A percentile compares a stretch with the other conserved stretches of the same genome.
Conservation (phyloP, 495 filamentous ascomycete genomes). For the Hypoxylon lienhwacheense region DNA sequence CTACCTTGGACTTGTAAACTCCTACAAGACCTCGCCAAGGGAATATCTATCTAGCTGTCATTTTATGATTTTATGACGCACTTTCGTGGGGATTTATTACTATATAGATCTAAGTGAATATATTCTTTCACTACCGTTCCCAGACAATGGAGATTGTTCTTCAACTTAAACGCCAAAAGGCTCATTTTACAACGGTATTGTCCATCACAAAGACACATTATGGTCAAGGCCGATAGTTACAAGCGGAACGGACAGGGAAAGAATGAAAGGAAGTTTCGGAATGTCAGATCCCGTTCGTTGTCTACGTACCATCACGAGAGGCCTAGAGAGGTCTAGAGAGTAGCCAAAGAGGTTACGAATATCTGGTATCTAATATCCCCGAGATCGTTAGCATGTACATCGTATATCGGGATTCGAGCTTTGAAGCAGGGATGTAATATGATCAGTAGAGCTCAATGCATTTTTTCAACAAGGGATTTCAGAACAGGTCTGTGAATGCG, state of each 20-base stretch:
- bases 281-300: background rate
- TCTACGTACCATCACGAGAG: background rate
- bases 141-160: slow-evolving; percentile 11
- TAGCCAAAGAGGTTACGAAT: too few relatives aligned
- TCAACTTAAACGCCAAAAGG: too few relatives aligned
- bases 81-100: too few relatives aligned
- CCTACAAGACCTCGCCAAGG: too few relatives aligned
- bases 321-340: background rate
- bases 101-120: too few relatives aligned
- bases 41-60: background rate
- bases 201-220: slow-evolving; percentile 8
- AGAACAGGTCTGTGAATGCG: slow-evolving; percentile 64
- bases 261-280: background rate
- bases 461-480: slow-evolving; percentile 54
- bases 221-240: background rate
- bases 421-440: background rate
- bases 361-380: too few relatives aligned
- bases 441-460: slow-evolving; percentile 48
- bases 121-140: background rate
- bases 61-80: background rate
- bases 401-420: background rate
- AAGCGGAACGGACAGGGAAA: background rate
- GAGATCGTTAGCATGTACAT: slow-evolving; percentile 8
- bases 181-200: slow-evolving; percentile 14
- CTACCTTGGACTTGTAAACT: too few relatives aligned